Conservation (phyloP, 345 rosid genomes). For the Durio zibethinus region DNA sequence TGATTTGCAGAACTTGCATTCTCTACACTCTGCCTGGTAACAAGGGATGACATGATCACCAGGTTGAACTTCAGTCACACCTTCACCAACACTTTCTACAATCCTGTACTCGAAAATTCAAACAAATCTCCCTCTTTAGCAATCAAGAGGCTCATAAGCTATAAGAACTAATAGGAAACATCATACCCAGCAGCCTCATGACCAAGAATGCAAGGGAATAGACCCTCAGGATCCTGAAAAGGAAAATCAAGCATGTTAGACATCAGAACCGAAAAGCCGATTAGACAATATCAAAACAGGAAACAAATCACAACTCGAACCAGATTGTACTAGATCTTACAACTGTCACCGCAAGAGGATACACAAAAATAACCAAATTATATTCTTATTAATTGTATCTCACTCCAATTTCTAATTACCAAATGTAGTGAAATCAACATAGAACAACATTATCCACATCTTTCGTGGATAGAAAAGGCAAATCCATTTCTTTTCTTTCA, state of each 20-base stretch:
- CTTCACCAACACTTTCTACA: constrained; percentile 98
- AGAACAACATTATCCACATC: background rate
- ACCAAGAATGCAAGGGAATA: constrained; percentile 94
- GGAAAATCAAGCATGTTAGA: constrained; percentile 13
- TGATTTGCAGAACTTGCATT: constrained; percentile 96
- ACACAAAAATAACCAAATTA: background rate
- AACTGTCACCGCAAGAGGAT: background rate
- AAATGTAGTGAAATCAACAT: background rate
- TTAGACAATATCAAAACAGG: background rate
- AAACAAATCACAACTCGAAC: background rate
- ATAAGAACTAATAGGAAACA: background rate
- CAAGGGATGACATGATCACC: constrained; percentile 98
- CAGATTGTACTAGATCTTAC: background rate
- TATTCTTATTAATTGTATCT: background rate
- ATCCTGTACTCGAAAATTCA: constrained; percentile 41
- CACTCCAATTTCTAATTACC: background rate
- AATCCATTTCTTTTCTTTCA: background rate
- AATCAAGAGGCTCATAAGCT: background rate
- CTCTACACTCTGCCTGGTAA: constrained; percentile 98
- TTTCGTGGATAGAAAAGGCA: background rate
- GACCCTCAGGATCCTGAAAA: constrained; percentile 89
- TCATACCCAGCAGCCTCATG: constrained; percentile 97
- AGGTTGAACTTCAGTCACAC: constrained; percentile 81
- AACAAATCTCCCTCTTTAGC: background rate
- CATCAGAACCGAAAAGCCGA: background rate